Conservation (phyloP, 495 filamentous ascomycete species). For the Penicillium paxilli region DNA sequence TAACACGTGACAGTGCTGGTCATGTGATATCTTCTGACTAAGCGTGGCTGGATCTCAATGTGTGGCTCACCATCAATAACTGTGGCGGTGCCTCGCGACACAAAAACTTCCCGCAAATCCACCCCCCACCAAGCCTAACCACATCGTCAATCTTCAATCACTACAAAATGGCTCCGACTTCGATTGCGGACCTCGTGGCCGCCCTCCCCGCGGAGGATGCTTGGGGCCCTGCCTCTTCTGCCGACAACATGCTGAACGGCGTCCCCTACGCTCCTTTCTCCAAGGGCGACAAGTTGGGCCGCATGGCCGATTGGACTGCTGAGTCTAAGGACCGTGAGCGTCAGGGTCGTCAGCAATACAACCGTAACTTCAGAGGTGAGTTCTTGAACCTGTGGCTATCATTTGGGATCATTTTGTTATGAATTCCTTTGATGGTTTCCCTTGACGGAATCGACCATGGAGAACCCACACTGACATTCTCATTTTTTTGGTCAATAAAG, state of each 20-base stretch:
- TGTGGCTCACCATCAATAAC: no score
- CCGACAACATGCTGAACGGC: slow-evolving; percentile 84
- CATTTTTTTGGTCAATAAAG: slow-evolving; percentile 42
- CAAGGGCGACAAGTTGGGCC: slow-evolving; percentile 96
- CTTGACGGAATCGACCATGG: not conserved
- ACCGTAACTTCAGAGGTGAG: slow-evolving; percentile 86
- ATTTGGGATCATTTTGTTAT: not conserved
- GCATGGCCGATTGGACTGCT: slow-evolving; percentile 98
- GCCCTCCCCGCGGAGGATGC: slow-evolving; percentile 63
- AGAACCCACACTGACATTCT: slow-evolving; percentile 11
- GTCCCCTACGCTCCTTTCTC: slow-evolving; percentile 97
- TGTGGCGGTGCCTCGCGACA: slow-evolving; percentile 47
- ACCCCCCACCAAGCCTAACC: slow-evolving; percentile 24
- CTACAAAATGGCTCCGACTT: slow-evolving; percentile 52
- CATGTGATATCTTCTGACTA: no score
- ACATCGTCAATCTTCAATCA: slow-evolving; percentile 19
- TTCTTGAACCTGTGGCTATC: slow-evolving; percentile 13
- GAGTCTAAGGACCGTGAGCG: slow-evolving; percentile 86
- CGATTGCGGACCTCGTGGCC: slow-evolving; percentile 59
- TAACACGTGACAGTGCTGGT: no score
- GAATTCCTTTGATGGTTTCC: slow-evolving; percentile 7
- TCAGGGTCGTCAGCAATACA: slow-evolving; percentile 81
- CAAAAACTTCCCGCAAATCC: slow-evolving; percentile 43
- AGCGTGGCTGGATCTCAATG: no score
- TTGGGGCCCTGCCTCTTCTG: slow-evolving; percentile 83